These are phyloP conservation scores for Anisogramma anomala DNA, from an alignment of 2,329 filamentous ascomycete genomes.

Conservation along the genomic window DNA sequence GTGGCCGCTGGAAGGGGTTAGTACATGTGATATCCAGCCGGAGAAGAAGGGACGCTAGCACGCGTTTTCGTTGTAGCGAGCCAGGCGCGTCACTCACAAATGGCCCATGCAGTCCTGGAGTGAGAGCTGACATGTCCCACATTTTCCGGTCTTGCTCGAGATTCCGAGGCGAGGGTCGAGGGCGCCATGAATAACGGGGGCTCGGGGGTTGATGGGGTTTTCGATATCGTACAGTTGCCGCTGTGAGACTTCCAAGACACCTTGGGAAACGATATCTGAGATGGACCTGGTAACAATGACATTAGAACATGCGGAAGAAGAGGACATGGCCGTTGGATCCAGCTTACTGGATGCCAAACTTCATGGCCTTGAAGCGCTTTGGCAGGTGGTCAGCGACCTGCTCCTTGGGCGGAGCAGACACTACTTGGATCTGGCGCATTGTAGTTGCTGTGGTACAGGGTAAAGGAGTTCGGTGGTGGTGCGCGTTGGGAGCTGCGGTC, in stretches of 20 bases:
- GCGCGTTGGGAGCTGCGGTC: not conserved
- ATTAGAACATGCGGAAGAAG: slow-evolving; percentile 4
- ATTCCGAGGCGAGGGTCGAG: slow-evolving; percentile 82
- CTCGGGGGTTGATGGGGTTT: slow-evolving; percentile 52
- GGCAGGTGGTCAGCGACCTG: slow-evolving; percentile 82
- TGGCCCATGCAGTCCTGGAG: slow-evolving; percentile 85
- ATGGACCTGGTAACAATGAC: slow-evolving; percentile 49
- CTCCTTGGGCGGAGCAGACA: slow-evolving; percentile 50
- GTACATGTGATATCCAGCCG: too few relatives aligned
- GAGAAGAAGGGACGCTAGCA: too few relatives aligned
- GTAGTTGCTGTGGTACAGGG: slow-evolving; percentile 13
- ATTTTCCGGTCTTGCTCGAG: slow-evolving; percentile 69
- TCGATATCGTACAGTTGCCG: slow-evolving; percentile 86
- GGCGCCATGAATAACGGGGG: slow-evolving; percentile 69
- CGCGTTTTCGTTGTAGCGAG: too few relatives aligned
- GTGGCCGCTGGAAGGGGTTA: too few relatives aligned
- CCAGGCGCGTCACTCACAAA: too few relatives aligned
- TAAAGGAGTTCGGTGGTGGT: not conserved
- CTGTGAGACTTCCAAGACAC: slow-evolving; percentile 88
- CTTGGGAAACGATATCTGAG: slow-evolving; percentile 91
- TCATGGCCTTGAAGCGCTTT: slow-evolving; percentile 84
- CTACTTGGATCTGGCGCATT: slow-evolving; percentile 13
- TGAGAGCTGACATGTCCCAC: slow-evolving; percentile 71
- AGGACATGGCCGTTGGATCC: not conserved
- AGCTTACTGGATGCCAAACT: slow-evolving; percentile 83